A percentile compares a stretch with the other conserved stretches of the same genome.
These are phyloP conservation scores for Yamadazyma buinensis DNA, from an alignment of 1,139 yeast genomes.

Conservation along the genomic window DNA sequence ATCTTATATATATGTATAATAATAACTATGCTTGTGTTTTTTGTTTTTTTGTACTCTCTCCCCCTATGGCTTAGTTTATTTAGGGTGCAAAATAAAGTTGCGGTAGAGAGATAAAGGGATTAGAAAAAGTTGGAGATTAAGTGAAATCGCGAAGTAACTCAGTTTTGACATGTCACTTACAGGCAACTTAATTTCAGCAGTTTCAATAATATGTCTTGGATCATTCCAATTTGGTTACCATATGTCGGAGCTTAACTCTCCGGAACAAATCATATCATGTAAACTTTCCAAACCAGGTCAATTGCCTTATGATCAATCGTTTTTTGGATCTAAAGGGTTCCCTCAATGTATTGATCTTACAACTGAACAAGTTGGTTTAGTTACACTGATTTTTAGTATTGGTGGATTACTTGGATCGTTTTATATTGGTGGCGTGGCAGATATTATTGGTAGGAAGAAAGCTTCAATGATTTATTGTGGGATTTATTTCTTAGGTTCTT, in stretches of 20 bases:
- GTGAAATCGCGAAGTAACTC: no score
- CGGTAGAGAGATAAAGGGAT: no score
- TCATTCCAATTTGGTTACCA: constrained; percentile 49
- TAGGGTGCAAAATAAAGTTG: no score
- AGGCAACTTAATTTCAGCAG: constrained; percentile 24
- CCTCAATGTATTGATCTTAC: constrained; percentile 54
- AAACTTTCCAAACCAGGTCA: constrained; percentile 27
- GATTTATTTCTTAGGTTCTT: constrained; percentile 65
- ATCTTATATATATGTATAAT: no score
- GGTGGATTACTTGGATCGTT: constrained; percentile 86
- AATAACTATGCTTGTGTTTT: no score
- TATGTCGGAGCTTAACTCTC: constrained; percentile 48
- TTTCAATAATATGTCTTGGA: constrained; percentile 38
- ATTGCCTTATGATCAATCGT: constrained; percentile 28
- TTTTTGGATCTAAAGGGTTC: constrained; percentile 38
- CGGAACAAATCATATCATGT: constrained; percentile 41
- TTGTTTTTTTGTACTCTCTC: no score
- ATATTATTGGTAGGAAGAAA: constrained; percentile 59
- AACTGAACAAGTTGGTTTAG: constrained; percentile 66
- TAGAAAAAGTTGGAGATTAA: no score
- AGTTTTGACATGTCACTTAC: constrained; percentile 17
- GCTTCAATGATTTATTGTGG: constrained; percentile 55
- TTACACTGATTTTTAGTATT: constrained; percentile 79
- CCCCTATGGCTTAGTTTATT: no score
- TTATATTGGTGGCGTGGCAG: constrained; percentile 68